A percentile compares a stretch with the other conserved stretches of the same genome.
These are phyloP conservation scores for Nepenthes mirabilis DNA, from an alignment of 148 eudicot genomes.

Conservation along the genomic window DNA sequence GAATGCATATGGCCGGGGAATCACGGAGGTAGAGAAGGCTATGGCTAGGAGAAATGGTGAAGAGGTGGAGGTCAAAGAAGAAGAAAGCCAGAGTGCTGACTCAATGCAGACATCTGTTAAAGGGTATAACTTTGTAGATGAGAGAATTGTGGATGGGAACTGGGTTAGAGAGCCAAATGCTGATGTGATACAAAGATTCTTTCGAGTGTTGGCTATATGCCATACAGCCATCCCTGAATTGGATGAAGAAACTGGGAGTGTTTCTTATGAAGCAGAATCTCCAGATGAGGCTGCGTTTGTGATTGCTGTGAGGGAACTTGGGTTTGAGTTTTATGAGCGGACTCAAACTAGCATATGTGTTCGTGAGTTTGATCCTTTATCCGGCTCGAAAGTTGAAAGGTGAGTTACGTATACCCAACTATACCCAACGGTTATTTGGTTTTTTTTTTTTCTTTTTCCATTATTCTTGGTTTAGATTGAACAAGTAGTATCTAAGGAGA, in stretches of 20 bases:
- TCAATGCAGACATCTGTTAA: conserved; percentile 15
- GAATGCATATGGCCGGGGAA: conserved; percentile 35
- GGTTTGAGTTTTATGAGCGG: conserved; percentile 53
- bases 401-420: not conserved
- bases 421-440: no score
- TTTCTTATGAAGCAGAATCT: conserved; percentile 61
- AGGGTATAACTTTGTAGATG: conserved; percentile 59
- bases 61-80: conserved; percentile 8
- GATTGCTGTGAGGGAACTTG: conserved; percentile 53
- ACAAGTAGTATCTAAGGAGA: no score
- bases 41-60: conserved; percentile 31
- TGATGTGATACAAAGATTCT: conserved; percentile 39
- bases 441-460: no score
- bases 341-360: conserved; percentile 35
- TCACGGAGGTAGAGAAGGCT: conserved; percentile 50
- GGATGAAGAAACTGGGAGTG: conserved; percentile 33
- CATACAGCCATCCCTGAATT: conserved; percentile 57
- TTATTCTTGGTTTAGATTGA: no score
- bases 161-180: conserved; percentile 41
- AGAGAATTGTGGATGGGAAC: conserved; percentile 32
- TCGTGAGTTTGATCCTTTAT: conserved; percentile 35
- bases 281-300: conserved; percentile 68
- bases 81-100: conserved; percentile 7
- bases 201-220: conserved; percentile 47
- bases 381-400: conserved; percentile 34